Base-by-base conservation (phyloP, 2,329 filamentous ascomycete genomes). In the Cryphonectria japonica region DNA sequence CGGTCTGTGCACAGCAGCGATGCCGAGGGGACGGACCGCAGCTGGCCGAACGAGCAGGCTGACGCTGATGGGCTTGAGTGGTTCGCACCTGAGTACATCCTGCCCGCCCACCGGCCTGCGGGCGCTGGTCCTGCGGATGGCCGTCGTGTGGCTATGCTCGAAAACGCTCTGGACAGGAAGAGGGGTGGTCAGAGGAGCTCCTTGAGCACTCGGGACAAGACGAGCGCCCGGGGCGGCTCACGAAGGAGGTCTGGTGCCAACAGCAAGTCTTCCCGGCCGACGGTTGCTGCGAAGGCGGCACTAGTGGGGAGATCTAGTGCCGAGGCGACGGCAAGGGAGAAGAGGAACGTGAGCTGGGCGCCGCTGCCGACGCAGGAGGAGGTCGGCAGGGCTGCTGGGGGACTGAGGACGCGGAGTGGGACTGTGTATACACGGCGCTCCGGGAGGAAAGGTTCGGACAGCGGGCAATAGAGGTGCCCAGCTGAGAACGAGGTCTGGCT, bases 341-440 rank as follows among this genome's bases (percentile, higher is more conserved):
- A 26, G 65, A 59, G 41, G 66, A 52, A 14, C 37, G 67, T 68
- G 1, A 50, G 41, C 39, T 68, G 59, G 59, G 67, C 41, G 13
- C 57, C 67, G 13, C 67, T 68, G 29, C 67, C 67, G 26, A 50
- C 39, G 6, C 57, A 63, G 29, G 41, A 68, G 32, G 67, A 67
- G 22, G 16, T 57, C 19, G 65, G 65, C 1, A 57, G 65, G 50
- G 19, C 32, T n/a, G 29, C 14, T 1, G 52, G 65, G 34, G 65
- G 65, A 1, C 16, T 59, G 65, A 59, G 46, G 50, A 67, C 65
- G 34, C 39, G 65, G 46, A 67, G 65, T 13, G 65, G 65, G 50
- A 39, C 13, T 7, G 5, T 41, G 4, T 67, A 67, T n/a, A 19
- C n/a, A 37, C 32, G 64, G 22, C 16, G 46, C 34, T 37, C 22